Evolutionary conservation across 1,284 basidiomycete genomes (phyloP), one percentile per base, ranked within the genome.

Genomic region (Fomitopsis palustris): DNA sequence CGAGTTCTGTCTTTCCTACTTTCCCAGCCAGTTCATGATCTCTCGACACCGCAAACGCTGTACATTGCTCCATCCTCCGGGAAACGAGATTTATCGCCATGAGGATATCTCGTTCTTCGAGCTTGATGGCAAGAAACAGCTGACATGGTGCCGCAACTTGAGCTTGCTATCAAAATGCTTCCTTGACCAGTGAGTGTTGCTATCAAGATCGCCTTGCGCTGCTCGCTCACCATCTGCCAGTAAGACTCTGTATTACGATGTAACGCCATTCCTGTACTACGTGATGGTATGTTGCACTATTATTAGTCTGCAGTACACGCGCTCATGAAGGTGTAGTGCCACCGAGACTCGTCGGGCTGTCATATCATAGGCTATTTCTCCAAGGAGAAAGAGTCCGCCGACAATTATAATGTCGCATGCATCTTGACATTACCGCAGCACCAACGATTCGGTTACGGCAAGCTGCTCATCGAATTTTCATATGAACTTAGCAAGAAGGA

Each of bases 201-300:
- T 41, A 55, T 35, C 52, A 51, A 37, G 57, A 35, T 39, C 21
- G 14, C 52, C 59, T 57, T 39, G 27, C 43, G 47, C 53, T 10
- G 23, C 9, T 58, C 55, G 64, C 73, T 75, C 52, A 72, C 67
- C 55, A n/a, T 49, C 59, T 64, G 56, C 60, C 69, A 93, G 90
- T 78, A 99, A 99, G 81, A 99, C 97, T 29, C 81, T 99, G 65
- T 99, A 99, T 79, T 99, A 98, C 78, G 97, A 99, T 77, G 97
- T 99, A 67, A 98, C 98, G 61, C 97, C 97, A 4, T 99, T 99
- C 80, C 84, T 99, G 81, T 99, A 96, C 82, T 99, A 99, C 81
- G 90, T 96, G 74, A 96, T 99, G 95, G 93, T 88, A 65, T 66
- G 83, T 23, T 39, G 51, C 23, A 53, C 57, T 29, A 29, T 47